These are phyloP conservation scores for Spatholobus suberectus DNA, from an alignment of 306 rosid species.

Conservation along the genomic window DNA sequence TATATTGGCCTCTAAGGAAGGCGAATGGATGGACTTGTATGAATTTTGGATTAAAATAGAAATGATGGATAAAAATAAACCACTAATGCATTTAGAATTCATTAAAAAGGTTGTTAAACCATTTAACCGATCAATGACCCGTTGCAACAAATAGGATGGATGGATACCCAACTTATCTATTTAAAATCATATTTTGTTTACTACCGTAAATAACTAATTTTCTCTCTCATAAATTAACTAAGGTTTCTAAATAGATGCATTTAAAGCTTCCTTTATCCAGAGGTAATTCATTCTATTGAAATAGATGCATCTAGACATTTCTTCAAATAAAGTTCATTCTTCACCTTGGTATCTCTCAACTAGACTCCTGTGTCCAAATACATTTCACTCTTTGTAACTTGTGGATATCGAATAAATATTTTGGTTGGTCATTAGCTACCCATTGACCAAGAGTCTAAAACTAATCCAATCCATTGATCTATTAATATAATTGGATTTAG, in stretches of 20 bases:
- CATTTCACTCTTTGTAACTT: constrained; percentile 14
- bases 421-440: neutral
- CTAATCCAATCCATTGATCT: neutral
- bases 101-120: neutral
- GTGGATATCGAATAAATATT: neutral
- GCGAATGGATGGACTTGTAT: neutral
- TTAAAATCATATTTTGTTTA: neutral
- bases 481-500: neutral
- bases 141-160: neutral
- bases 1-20: constrained; percentile 8
- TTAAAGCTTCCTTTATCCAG: neutral
- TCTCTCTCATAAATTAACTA: neutral
- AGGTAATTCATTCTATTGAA: neutral
- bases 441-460: neutral
- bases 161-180: neutral
- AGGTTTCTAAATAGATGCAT: neutral
- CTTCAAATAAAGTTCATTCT: neutral
- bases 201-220: neutral
- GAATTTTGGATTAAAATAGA: neutral
- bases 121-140: neutral
- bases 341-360: neutral
- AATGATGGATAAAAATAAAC: neutral
- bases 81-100: neutral
- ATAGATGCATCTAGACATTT: neutral
- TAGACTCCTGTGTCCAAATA: neutral